Base-by-base conservation (phyloP, 805 yeast genomes). In the Dipodascus albidus region DNA sequence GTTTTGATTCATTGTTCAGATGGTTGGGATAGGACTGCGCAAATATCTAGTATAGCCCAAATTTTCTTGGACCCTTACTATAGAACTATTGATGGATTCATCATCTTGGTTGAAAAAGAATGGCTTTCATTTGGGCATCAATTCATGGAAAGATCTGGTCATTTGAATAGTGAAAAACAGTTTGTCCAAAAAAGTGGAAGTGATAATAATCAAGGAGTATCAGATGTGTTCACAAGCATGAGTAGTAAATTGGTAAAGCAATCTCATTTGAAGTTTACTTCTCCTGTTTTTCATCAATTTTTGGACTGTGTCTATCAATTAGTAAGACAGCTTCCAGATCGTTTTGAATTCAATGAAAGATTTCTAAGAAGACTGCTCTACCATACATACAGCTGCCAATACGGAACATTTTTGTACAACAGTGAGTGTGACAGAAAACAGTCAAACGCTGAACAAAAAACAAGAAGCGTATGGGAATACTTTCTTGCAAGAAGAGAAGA, bases 21-120 rank as follows among this genome's bases (percentile, higher is more conserved):
- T 70, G 99, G 99, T 1, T 93, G 99, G 99, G 99, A 93, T 65
- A 74, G 99, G 54, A 93, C 99, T 0, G 81, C 97, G 0, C 98
- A 93, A 64, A 79, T 90, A 1, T 77, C 89, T 3, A 83, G 96
- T 1, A 70, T 93, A 56, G 79, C 90, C 22, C 91, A 91, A 67
- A 69, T 93, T 3, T 87, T 96, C 63, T 72, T 90, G 6, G 98
- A 93, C 66, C 97, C 98, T 0, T 87, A 79, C 64, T 93, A 76
- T 67, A 75, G 99, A 58, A 90, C 98, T 0, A 58, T 87, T 2
- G 84, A 88, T 54, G 99, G 99, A 2, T 89, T 93, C 63, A 83
- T 85, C 70, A 77, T 82, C 0, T 71, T 93, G 19, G 75, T 93
- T 2, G 99, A 93, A 62, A 90, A 93, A 63, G 99, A 93, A 58